Evolutionary conservation across 2,329 filamentous ascomycete genomes (phyloP), one percentile per base, ranked within the genome.

Genomic region (Fusarium abutilonis): DNA sequence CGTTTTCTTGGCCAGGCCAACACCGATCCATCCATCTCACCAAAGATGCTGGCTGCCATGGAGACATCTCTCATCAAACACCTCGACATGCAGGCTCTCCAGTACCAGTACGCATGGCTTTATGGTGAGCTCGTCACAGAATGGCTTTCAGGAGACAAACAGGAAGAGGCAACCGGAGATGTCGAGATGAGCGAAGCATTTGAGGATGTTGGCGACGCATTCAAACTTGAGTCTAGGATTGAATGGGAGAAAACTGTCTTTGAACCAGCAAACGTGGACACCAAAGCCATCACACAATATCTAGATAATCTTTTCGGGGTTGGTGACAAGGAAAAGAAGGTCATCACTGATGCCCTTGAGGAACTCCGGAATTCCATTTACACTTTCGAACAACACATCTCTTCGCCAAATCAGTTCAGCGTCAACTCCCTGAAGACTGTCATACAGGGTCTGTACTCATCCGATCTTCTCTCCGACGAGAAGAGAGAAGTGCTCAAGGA

Each of bases 171-270:
- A 7, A 19, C 63, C 46, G 48, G 36, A 4, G 56, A 70, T 17
- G 61, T 71, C 31, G 66, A 73, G 6, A 74, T 75, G 68, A 60
- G 68, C 1, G 76, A 76, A 13, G 71, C 69, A 0, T 81, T 80
- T 43, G 79, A 81, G 34, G 70, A 75, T 9, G 63, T 82, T 10
- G 77, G 76, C 1, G 74, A 75, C 17, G 72, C 76, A 3, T 75
- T 75, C 44, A 81, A 78, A 68, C 67, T 78, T 13, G 74, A 81
- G 48, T 62, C 70, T 2, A 66, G 63, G 14, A 67, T 68, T 13
- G 66, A 77, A 26, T 83, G 81, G 78, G 81, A 83, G 60, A 66
- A 70, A 4, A 74, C 73, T 28, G 79, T 80, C 4, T 83, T 84
- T 47, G 70, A 75, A 26, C 66, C 74, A 6, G 71, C 74, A 8